Base-by-base conservation (phyloP, 2,329 filamentous ascomycete species). In the Pseudogymnoascus sp. region DNA sequence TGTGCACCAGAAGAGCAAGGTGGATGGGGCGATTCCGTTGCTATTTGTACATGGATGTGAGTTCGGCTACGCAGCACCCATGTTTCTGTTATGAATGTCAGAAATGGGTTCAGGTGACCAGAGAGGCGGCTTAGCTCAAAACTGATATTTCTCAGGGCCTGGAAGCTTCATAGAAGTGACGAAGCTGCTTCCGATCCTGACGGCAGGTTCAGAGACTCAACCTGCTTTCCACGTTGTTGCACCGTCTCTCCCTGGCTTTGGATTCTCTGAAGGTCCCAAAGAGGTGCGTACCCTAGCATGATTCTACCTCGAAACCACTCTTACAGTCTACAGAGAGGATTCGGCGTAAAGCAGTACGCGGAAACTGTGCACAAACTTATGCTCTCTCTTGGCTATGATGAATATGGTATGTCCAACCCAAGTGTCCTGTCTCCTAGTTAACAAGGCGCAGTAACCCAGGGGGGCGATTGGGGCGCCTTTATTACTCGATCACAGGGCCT, bases 401-500 rank as follows among this genome's bases (percentile, higher is more conserved):
- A 83, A 72, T 88, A 86, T 63, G 66, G 65, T 66, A 58, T 21
- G 50, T 63, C 37, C 31, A 35, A 5, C 31, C 5, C 57, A 26
- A 59, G 10, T 33, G 3, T 33, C 9, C 15, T 35, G 29, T 54
- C 5, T 21, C 26, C 8, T 15, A 15, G 10, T 60, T 65, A 59
- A 64, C 41, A 59, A 3, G 2, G 3, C 41, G 9, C 15, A 65
- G 77, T 77, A 21, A 79, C 76, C 1, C 82, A 89, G 73, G 86
- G 85, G 64, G 88, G 88, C 7, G 87, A 90, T 69, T 90, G 86
- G 87, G 88, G 87, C 17, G 84, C 79, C 70, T 78, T 81, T 66
- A 81, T 90, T 65, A 85, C 84, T 15, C 81, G 87, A 2, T 72
- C 78, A 11, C 79, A 91, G 63, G 82, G 80, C 0, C 70, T 81